Evolutionary conservation across 306 rosid species (phyloP), one percentile per base, ranked within the genome.

Genomic region (Medicago ruthenica): DNA sequence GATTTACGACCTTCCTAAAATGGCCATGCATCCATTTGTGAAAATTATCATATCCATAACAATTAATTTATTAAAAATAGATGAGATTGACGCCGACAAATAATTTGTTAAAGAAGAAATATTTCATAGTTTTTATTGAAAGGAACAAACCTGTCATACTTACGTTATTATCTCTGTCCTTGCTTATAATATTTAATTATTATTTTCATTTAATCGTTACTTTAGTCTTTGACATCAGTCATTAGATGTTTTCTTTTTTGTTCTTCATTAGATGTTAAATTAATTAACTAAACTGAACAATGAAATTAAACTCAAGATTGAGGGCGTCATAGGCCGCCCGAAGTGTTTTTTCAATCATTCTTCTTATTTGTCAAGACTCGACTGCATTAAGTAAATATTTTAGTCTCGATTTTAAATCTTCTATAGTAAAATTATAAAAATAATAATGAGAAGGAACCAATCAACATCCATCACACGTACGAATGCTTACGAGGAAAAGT

Each of bases 321-420:
- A 40, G 31, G 44, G 24, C 4, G 40, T 61, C 80, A 75, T 5
- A 12, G 2, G 69, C 84, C 80, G 80, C 16, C 84, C 84, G 51
- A 81, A 50, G 16, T 63, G 69, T 16, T 70, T 81, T 70, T 81
- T 34, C 58, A 22, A 24, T 55, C 69, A 44, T 44, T 71, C 62
- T 65, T 31, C 13, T 40, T 51, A 24, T 42, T 16, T 4, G 54
- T 37, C 69, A 12, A 62, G 16, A 50, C 42, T 61, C 53, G 42
- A 61, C 36, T 62, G 37, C 61, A 63, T 7, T 16, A 7, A 67
- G 8, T 20, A 20, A n/a, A 41, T n/a, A 21, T 58, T 80, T 22
- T 21, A 66, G 8, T 73, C 47, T 62, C 1, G 1, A 66, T 27
- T 79, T 79, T 64, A 41, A 31, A n/a, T 42, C 2, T 45, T 41